phyloP scores from a whole-genome alignment of 371 early-diverging fungal species.

The Actinomortierella ambigua region DNA sequence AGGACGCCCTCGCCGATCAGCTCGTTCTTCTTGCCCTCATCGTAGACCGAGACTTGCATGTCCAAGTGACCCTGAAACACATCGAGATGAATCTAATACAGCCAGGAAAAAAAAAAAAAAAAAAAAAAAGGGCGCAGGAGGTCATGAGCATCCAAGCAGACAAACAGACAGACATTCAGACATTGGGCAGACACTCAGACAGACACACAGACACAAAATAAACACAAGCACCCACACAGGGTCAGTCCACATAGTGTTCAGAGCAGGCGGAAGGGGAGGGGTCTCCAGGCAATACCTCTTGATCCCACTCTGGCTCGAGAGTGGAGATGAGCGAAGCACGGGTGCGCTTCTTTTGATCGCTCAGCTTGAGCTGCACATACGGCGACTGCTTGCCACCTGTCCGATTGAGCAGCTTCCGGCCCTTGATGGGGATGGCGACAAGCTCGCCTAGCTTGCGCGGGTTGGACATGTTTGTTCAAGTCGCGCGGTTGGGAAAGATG shows the following conservation, averaged over 20 bases:
- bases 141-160: too few relatives aligned
- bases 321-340: slow-evolving; percentile 39
- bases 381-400: slow-evolving; percentile 45
- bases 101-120: background rate
- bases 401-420: slow-evolving; percentile 40
- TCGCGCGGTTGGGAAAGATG: too few relatives aligned
- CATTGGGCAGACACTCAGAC: too few relatives aligned
- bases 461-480: slow-evolving; percentile 15
- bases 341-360: slow-evolving; percentile 44
- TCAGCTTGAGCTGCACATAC: slow-evolving; percentile 42
- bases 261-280: too few relatives aligned
- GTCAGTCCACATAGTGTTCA: too few relatives aligned
- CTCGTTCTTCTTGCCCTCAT: slow-evolving; percentile 46
- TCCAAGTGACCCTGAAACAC: slow-evolving; percentile 37
- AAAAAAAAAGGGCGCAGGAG: too few relatives aligned
- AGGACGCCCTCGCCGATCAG: slow-evolving; percentile 38
- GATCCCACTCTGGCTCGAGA: slow-evolving; percentile 46
- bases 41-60: slow-evolving; percentile 39
- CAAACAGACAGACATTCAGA: too few relatives aligned
- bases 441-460: slow-evolving; percentile 27
- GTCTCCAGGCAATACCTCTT: too few relatives aligned
- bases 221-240: too few relatives aligned
- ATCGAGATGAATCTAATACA: slow-evolving; percentile 31
- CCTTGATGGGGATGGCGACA: slow-evolving; percentile 48
- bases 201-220: too few relatives aligned